Evolutionary conservation across 2,329 filamentous ascomycete species (phyloP).

Genomic region (Colletotrichum simmondsii): DNA sequence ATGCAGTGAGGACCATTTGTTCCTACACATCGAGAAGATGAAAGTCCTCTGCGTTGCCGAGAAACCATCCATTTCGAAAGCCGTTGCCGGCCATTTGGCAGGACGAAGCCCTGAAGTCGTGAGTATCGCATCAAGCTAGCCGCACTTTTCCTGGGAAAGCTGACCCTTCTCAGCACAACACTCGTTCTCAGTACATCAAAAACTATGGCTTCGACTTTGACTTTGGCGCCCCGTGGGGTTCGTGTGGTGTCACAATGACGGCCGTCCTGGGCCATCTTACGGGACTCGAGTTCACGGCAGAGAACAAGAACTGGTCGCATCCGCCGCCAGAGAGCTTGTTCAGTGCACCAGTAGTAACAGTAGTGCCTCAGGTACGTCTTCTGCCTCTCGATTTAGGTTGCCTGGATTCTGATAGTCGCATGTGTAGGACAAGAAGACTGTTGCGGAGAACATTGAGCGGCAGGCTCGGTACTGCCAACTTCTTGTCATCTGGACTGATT

Average conservation of each 20-base stretch:
- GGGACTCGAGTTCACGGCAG: slow-evolving; percentile 77
- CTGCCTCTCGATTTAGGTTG: not conserved
- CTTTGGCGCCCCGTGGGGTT: slow-evolving; percentile 84
- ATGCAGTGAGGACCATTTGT: not conserved
- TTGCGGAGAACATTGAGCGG: slow-evolving; percentile 86
- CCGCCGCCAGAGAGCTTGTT: slow-evolving; percentile 86
- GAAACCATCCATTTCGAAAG: slow-evolving; percentile 94
- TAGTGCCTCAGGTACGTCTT: slow-evolving; percentile 70
- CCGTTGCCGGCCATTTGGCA: slow-evolving; percentile 88
- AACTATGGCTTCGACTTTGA: slow-evolving; percentile 94
- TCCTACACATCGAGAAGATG: slow-evolving; percentile 50
- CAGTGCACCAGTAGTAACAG: slow-evolving; percentile 78
- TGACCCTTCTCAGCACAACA: slow-evolving; percentile 66
- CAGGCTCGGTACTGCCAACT: slow-evolving; percentile 79
- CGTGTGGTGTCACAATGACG: slow-evolving; percentile 91
- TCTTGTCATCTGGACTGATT: slow-evolving; percentile 98
- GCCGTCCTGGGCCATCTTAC: slow-evolving; percentile 91
- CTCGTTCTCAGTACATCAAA: slow-evolving; percentile 83
- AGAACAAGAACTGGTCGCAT: slow-evolving; percentile 82
- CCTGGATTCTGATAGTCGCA: slow-evolving; percentile 17
- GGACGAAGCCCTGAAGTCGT: slow-evolving; percentile 80
- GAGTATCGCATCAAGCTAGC: slow-evolving; percentile 46
- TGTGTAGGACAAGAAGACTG: slow-evolving; percentile 76
- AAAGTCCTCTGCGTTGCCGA: slow-evolving; percentile 67
- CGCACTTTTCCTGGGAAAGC: slow-evolving; percentile 14